A percentile compares a stretch with the other conserved stretches of the same genome.
Evolutionary conservation across 2,329 filamentous ascomycete species (phyloP).

Genomic region (Fusarium dimerum): DNA sequence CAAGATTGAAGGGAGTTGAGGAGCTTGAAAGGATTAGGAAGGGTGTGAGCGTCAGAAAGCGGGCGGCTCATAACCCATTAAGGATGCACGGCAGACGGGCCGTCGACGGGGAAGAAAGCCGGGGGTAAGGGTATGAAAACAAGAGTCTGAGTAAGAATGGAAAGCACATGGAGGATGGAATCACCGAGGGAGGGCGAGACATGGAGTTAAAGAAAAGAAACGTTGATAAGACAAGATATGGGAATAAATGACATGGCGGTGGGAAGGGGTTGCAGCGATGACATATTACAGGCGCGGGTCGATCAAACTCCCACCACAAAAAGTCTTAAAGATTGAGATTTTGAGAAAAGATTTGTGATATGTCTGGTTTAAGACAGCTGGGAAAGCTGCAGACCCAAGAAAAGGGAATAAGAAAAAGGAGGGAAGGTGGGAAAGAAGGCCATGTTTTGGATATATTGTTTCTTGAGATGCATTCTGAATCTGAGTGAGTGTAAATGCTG

Average conservation of each 20-base stretch:
- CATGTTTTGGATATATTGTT: conserved; percentile 6
- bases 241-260: conserved; percentile 4
- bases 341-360: neutral
- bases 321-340: conserved; percentile 5
- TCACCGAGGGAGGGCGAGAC: conserved; percentile 13
- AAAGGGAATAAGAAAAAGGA: conserved; percentile 13
- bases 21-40: conserved; percentile 1
- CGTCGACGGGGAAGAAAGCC: conserved; percentile 21
- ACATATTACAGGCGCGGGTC: conserved; percentile 18
- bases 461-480: conserved; percentile 14
- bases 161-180: conserved; percentile 14
- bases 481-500: conserved; percentile 1
- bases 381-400: conserved; percentile 11
- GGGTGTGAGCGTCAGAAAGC: conserved; percentile 25
- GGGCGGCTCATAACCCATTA: conserved; percentile 23
- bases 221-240: conserved; percentile 28
- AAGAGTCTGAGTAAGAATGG: neutral
- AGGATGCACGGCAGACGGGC: conserved; percentile 29
- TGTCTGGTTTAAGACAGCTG: conserved; percentile 1
- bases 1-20: conserved; percentile 2
- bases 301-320: conserved; percentile 20
- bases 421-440: conserved; percentile 2
- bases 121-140: conserved; percentile 14
- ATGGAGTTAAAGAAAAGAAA: conserved; percentile 26
- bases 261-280: conserved; percentile 14